Base-by-base conservation (phyloP, 371 early-diverging fungal genomes). In the Circinella umbellata region DNA sequence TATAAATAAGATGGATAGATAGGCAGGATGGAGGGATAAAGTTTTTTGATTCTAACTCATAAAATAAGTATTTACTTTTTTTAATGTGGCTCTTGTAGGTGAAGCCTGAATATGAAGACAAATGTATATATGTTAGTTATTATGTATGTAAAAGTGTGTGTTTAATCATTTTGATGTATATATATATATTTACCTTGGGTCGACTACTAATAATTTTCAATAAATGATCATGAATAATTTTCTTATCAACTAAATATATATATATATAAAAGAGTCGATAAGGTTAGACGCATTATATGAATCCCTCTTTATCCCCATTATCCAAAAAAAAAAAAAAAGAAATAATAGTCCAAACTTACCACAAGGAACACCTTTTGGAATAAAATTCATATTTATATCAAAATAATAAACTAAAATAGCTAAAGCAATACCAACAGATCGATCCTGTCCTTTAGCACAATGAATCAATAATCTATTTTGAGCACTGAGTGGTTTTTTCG, bases 351-450 rank as follows among this genome's bases (percentile, higher is more conserved):
- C 47, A 47, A 47, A 9, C 47, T 65, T 67, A 68, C 69, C 73
- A 63, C 66, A 68, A 51, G 18, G 63, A 10, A 73, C 67, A 2
- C 75, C 74, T 34, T 73, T 67, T 11, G 64, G 63, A 13, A 38
- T 34, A 36, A 67, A 68, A 27, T 62, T 55, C 73, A 81, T 82
- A 27, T 82, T 34, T 36, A 72, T 67, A 61, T 89, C 89, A 70
- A 77, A 90, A 62, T 84, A 90, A 9, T 84, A 69, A 1, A 89
- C 73, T 15, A 94, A 64, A 17, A 92, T 70, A 0, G 91, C 86
- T 63, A 94, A 71, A n/a, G 90, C 80, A 64, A 95, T 89, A 15
- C 94, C 92, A 0, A 94, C 94, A 3, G 94, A 91, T 36, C 93
- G 73, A 73, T 94, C 94, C 65, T 81, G 86, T 11, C 88, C 85